These are phyloP conservation scores for Rhizophora apiculata DNA, from an alignment of 345 rosid genomes.

Conservation along the genomic window DNA sequence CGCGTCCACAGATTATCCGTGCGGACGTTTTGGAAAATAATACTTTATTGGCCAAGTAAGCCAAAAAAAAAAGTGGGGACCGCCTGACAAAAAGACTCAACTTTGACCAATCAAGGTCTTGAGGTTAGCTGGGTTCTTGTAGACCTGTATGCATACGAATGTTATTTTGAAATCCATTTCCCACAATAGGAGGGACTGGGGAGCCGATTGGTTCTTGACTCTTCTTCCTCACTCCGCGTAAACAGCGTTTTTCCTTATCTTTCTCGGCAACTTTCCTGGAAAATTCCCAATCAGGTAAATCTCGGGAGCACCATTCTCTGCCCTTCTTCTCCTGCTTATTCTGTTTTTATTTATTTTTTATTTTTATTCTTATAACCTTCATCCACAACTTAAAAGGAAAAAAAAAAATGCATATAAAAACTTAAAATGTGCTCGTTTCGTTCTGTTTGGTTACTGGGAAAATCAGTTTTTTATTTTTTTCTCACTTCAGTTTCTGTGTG, in stretches of 20 bases:
- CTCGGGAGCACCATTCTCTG: not conserved
- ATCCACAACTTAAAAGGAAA: not conserved
- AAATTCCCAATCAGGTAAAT: slow-evolving; percentile 33
- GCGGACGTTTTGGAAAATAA: not conserved
- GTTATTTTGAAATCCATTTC: slow-evolving; percentile 16
- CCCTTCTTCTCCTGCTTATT: not conserved
- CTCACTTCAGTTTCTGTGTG: no score
- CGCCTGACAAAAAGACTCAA: no score
- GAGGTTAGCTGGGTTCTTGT: not conserved
- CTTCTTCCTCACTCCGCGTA: not conserved
- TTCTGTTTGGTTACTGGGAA: slow-evolving; percentile 6
- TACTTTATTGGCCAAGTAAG: not conserved
- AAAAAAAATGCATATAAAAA: not conserved
- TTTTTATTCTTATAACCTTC: not conserved
- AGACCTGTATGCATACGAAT: no score
- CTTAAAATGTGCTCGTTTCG: slow-evolving; percentile 5
- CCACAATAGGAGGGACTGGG: not conserved
- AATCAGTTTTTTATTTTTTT: not conserved
- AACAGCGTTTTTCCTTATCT: slow-evolving; percentile 24
- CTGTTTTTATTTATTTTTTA: not conserved
- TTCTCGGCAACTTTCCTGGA: slow-evolving; percentile 42
- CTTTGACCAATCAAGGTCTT: not conserved
- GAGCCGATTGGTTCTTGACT: not conserved
- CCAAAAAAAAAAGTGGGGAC: no score
- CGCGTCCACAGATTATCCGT: not conserved